Percentiles rank a stretch among this genome's conserved stretches.
phyloP scores from a whole-genome alignment of 805 yeast species.

The Debaryomyces castellii region DNA sequence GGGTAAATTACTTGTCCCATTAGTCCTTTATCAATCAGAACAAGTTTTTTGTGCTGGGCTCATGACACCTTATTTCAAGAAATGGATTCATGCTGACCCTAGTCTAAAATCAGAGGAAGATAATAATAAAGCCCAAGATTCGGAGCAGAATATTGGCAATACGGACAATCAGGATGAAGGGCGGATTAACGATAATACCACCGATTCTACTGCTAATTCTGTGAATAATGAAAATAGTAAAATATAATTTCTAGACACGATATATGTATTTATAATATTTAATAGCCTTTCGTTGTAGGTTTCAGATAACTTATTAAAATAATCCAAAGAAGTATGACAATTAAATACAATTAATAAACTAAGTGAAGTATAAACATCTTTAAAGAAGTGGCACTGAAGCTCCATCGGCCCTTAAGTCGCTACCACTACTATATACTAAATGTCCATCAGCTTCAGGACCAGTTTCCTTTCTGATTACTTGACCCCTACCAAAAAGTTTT shows the following conservation, averaged over 20 bases:
- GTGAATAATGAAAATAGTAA: not conserved
- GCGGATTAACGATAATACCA: not conserved
- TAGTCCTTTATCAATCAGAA: slow-evolving; percentile 83
- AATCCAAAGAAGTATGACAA: not conserved
- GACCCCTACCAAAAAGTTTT: slow-evolving; percentile 65
- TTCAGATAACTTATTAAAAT: too few relatives aligned
- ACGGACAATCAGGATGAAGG: not conserved
- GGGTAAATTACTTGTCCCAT: slow-evolving; percentile 77
- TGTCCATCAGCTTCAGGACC: slow-evolving; percentile 26
- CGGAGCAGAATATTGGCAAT: not conserved
- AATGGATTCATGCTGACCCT: slow-evolving; percentile 57
- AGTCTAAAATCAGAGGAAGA: not conserved
- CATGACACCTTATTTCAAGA: slow-evolving; percentile 61
- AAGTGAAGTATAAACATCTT: not conserved
- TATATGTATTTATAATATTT: not conserved
- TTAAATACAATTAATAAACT: too few relatives aligned
- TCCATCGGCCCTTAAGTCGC: slow-evolving; percentile 86
- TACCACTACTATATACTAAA: slow-evolving; percentile 64
- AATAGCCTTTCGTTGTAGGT: not conserved
- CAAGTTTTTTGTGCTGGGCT: slow-evolving; percentile 83
- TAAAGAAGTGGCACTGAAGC: slow-evolving; percentile 58
- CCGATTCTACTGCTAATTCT: not conserved
- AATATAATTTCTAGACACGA: not conserved
- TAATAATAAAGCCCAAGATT: not conserved
- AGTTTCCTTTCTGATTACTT: slow-evolving; percentile 55